A percentile compares a stretch with the other conserved stretches of the same genome.
Evolutionary conservation across 164 flowering plant genomes (phyloP).

Genomic region (Berberis thunbergii): DNA sequence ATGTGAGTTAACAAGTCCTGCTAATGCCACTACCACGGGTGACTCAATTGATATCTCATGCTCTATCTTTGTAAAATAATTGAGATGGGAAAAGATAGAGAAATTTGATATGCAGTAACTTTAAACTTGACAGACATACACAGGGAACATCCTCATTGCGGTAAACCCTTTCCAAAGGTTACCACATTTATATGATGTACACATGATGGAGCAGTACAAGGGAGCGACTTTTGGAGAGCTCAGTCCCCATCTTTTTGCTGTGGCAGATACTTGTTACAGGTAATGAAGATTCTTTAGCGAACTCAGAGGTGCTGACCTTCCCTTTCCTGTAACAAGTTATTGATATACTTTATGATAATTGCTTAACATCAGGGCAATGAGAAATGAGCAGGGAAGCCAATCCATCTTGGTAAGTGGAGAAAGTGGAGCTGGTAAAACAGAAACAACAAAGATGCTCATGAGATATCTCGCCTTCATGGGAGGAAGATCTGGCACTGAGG

Average conservation of each 20-base stretch:
- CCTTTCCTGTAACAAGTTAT: not conserved
- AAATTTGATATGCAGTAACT: conserved; percentile 5
- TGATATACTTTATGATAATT: not conserved
- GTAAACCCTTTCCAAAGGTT: conserved; percentile 78
- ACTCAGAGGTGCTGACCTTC: not conserved
- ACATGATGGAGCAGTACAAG: conserved; percentile 88
- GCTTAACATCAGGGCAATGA: conserved; percentile 47
- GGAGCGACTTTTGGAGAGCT: conserved; percentile 84
- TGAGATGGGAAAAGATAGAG: not conserved
- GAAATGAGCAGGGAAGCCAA: conserved; percentile 59
- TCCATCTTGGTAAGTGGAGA: conserved; percentile 84
- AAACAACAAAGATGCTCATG: conserved; percentile 89
- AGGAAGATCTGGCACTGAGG: conserved; percentile 69
- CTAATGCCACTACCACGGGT: not conserved
- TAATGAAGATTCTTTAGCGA: conserved; percentile 11
- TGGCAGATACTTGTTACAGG: conserved; percentile 83
- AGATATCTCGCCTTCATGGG: conserved; percentile 93
- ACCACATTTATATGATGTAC: conserved; percentile 71
- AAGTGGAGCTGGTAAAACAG: conserved; percentile 93
- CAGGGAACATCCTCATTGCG: conserved; percentile 81
- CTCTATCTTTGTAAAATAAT: not conserved
- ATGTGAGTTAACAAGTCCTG: conserved; percentile 34
- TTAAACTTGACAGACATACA: conserved; percentile 60
- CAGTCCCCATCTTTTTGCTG: conserved; percentile 80
- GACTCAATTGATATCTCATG: not conserved